Percentiles rank a stretch among this genome's conserved stretches.
Conservation (phyloP, 73 alveolate species). For the Uronychia setigera region DNA sequence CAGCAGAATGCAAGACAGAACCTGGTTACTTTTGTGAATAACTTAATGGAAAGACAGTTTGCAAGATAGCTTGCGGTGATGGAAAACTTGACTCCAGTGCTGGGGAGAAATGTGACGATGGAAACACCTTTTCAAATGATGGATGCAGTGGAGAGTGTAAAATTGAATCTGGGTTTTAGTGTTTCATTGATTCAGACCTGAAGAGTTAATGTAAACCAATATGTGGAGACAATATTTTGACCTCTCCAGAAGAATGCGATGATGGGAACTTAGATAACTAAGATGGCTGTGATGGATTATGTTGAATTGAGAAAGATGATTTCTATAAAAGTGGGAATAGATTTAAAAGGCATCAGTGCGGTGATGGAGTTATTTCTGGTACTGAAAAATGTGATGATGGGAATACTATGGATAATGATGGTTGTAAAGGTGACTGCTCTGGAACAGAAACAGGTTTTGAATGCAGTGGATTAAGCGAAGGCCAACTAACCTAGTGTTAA, state of each 20-base stretch:
- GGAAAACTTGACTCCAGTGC: conserved; percentile 51
- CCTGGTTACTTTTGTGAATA: conserved; percentile 22
- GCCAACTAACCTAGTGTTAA: not conserved
- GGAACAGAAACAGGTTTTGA: conserved; percentile 9
- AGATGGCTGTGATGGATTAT: not conserved
- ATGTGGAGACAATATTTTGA: conserved; percentile 43
- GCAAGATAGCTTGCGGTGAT: conserved; percentile 40
- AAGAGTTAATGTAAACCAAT: conserved; percentile 24
- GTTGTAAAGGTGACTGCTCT: conserved; percentile 1
- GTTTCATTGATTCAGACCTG: not conserved
- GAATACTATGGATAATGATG: conserved; percentile 10
- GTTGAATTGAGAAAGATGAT: not conserved
- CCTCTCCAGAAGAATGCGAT: conserved; percentile 5
- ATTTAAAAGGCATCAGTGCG: too few relatives aligned
- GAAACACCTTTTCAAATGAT: conserved; percentile 47
- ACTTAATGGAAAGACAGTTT: conserved; percentile 29
- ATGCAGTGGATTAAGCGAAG: not conserved
- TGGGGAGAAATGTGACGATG: conserved; percentile 50
- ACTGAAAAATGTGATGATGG: conserved; percentile 34
- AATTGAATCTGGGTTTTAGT: conserved; percentile 18
- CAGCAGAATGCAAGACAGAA: conserved; percentile 17
- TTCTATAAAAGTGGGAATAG: too few relatives aligned
- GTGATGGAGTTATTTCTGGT: not conserved
- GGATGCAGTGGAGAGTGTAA: conserved; percentile 43
- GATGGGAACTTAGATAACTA: not conserved